Evolutionary conservation across 2,329 filamentous ascomycete species (phyloP), one percentile per base, ranked within the genome.

Genomic region (Aaosphaeria pasadenensis): DNA sequence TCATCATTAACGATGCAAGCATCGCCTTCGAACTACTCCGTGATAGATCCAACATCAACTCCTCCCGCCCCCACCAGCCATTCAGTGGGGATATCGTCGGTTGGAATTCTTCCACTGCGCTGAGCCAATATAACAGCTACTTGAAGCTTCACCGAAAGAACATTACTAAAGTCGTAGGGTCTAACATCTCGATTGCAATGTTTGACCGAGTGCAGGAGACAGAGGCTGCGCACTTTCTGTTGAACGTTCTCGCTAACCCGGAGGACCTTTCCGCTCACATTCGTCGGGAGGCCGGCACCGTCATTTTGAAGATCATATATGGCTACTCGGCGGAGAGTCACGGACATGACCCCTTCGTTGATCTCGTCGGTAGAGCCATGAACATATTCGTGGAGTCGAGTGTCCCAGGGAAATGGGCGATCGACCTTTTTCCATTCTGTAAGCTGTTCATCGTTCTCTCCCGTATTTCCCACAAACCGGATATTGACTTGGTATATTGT

Each of bases 381-480:
- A 60, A 60, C 0, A 48, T 74, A 5, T 75, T 79, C 44, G 59
- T 67, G 1, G 56, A 69, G 24, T 70, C 73, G 5, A 64, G 59
- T 9, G 63, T 72, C 4, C 73, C 76, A 1, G 74, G 76, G 5
- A 65, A 59, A 6, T 79, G 71, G 70, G 51, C 70, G 6, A 75
- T 80, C 4, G 76, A 80, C 46, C 58, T 74, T 0, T 0, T 80
- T 1, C 77, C 76, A 1, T 70, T 69, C 39, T 53, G 74, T 66
- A 57, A 67, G 60, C 60, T 9, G 13, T 6, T 24, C 17, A 24
- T 24, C 17, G 17, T 24, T 3, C 17, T 24, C 2, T 24, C 17
- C 17, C 17, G 17, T 24, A 24, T 24, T 24, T 24, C 17, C 17
- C 17, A 24, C 17, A 24, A 24, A 24, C 6, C 3, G 9, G n/a